Evolutionary conservation across 345 rosid genomes (phyloP).

Genomic region (Sonneratia caseolaris): DNA sequence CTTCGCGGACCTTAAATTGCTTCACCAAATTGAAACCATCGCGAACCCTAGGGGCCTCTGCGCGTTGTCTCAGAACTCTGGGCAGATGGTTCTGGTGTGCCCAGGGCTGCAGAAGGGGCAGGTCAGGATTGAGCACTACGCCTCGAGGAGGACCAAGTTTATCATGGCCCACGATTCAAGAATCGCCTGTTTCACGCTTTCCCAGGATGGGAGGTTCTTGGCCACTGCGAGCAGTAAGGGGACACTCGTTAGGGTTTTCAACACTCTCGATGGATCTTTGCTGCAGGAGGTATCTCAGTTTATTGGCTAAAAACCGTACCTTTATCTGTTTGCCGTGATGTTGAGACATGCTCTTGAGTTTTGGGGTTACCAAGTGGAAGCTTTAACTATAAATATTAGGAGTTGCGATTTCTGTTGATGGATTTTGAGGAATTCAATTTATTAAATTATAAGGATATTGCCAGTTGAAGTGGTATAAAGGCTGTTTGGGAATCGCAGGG

Average conservation of each 20-base stretch:
- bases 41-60: slow-evolving; percentile 38
- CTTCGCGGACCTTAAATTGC: slow-evolving; percentile 23
- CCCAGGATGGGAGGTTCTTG: slow-evolving; percentile 32
- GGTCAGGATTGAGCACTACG: slow-evolving; percentile 35
- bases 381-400: too few species aligned
- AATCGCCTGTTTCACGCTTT: slow-evolving; percentile 25
- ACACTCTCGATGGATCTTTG: slow-evolving; percentile 28
- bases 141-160: slow-evolving; percentile 27
- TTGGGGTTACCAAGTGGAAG: too few species aligned
- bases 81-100: slow-evolving; percentile 33
- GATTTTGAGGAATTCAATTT: background rate
- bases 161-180: slow-evolving; percentile 37
- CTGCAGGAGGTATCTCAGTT: slow-evolving; percentile 35
- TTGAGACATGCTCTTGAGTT: background rate
- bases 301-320: background rate
- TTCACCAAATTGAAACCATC: slow-evolving; percentile 33
- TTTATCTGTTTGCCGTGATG: background rate
- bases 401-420: background rate
- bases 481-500: background rate
- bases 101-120: slow-evolving; percentile 39
- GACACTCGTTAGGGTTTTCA: slow-evolving; percentile 39
- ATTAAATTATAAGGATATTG: background rate
- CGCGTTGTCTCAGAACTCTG: slow-evolving; percentile 24
- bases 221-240: slow-evolving; percentile 49
- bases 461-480: background rate